Percentiles rank a stretch among this genome's conserved stretches.
These are phyloP conservation scores for Ilex paraguariensis DNA, from an alignment of 305 asterid species.

Conservation along the genomic window DNA sequence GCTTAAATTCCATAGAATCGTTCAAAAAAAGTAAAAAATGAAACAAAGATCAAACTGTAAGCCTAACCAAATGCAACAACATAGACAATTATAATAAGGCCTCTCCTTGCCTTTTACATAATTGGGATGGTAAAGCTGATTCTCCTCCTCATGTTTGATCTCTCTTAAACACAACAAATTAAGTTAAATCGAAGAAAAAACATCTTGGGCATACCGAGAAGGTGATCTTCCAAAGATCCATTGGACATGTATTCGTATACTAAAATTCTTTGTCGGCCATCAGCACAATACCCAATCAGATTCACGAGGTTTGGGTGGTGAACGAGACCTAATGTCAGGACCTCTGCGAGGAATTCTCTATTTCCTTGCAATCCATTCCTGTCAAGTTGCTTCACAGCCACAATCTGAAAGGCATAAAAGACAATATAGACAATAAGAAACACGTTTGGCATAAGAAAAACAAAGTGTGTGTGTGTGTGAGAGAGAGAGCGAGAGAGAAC, in stretches of 20 bases:
- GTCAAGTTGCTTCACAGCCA: slow-evolving; percentile 92
- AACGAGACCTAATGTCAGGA: slow-evolving; percentile 62
- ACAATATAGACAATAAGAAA: neutral
- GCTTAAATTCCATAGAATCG: no score
- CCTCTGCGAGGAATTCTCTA: slow-evolving; percentile 81
- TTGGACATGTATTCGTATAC: slow-evolving; percentile 66
- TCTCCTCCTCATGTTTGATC: neutral
- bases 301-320: slow-evolving; percentile 71
- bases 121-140: neutral
- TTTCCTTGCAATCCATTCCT: slow-evolving; percentile 77
- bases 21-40: no score
- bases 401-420: slow-evolving; percentile 32
- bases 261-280: slow-evolving; percentile 85
- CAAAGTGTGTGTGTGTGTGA: neutral
- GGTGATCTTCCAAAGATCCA: slow-evolving; percentile 79
- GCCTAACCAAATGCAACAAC: no score
- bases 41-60: no score
- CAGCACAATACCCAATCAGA: slow-evolving; percentile 86
- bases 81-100: no score
- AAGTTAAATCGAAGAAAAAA: neutral
- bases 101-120: neutral
- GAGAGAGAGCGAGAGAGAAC: slow-evolving; percentile 3
- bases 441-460: neutral
- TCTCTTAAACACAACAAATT: neutral
- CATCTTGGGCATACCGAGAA: slow-evolving; percentile 40